Evolutionary conservation across 345 rosid genomes (phyloP).

Genomic region (Pistacia vera): DNA sequence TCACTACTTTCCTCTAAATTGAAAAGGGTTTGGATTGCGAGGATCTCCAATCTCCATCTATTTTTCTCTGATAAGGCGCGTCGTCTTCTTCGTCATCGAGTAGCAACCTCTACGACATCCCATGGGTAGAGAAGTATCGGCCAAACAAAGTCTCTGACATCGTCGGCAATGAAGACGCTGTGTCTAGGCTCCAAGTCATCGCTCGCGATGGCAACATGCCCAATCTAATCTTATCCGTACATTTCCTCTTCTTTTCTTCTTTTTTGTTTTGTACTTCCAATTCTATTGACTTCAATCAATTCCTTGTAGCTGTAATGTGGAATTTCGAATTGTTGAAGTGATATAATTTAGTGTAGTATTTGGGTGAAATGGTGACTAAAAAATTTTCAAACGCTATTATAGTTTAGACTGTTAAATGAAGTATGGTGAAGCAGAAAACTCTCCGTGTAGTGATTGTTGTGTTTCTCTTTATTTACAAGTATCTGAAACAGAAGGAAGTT

Average conservation of each 20-base stretch:
- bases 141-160: conserved; percentile 77
- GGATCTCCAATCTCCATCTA: neutral
- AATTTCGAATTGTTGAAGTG: neutral
- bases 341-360: neutral
- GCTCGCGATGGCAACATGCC: conserved; percentile 99
- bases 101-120: conserved; percentile 60
- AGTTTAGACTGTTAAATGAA: neutral
- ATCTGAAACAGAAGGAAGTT: neutral
- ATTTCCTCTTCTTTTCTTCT: conserved; percentile 1
- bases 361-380: neutral
- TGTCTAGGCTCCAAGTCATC: conserved; percentile 89
- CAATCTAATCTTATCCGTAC: conserved; percentile 79
- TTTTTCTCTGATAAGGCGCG: conserved; percentile 42
- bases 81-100: conserved; percentile 46
- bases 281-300: neutral
- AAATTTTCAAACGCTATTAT: neutral
- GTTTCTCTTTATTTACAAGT: neutral
- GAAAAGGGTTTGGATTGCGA: neutral
- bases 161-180: conserved; percentile 91
- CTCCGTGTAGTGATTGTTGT: too few relatives aligned
- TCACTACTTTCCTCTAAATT: conserved; percentile 28
- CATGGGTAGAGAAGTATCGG: conserved; percentile 98
- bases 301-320: neutral
- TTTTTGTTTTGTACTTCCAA: neutral
- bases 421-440: neutral